Base-by-base conservation (phyloP, 2,329 filamentous ascomycete species). In the Didymella sp. region DNA sequence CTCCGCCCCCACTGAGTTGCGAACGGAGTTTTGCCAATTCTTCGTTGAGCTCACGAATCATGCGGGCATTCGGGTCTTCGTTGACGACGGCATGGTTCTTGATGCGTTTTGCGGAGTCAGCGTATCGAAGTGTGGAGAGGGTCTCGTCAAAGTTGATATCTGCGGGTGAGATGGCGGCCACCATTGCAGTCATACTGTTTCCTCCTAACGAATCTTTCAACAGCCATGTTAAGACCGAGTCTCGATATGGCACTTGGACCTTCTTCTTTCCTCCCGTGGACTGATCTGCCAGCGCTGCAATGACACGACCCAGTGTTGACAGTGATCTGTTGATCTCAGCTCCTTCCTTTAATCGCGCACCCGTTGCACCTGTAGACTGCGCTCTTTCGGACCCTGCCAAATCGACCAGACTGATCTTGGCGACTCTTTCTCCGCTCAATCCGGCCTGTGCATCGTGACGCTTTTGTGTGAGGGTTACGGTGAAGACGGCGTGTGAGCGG, bases 71-170 rank as follows among this genome's bases (percentile, higher is more conserved):
- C 43, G 95, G 94, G 78, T 99, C 95, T 76, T 99, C 95, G 80
- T 99, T 99, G 76, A 99, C 90, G 47, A 99, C 95, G 55, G 95
- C 95, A 76, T 99, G 95, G 80, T 99, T 99, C 91, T 98, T 98
- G 84, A 99, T 99, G 69, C 95, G 88, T 80, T 99, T 99, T 24
- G 95, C 95, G 7, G 92, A 97, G 74, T 99, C 94, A 53, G 96
- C 95, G 77, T 99, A 99, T 71, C 96, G 87, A 25, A 99, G 83
- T 0, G 95, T 99, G 74, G 93, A 95, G 17, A 99, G 83, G 0
- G 96, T 99, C 78, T 99, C 95, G 65, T 99, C 95, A 73, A 96
- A 98, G 78, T 99, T 99, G 80, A 98, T 98, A 77, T 99, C 95
- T 51, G 95, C 95, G 4, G 95, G 95, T 71, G 93, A 97, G 73